A percentile compares a stretch with the other conserved stretches of the same genome.
phyloP scores from a whole-genome alignment of 2,329 filamentous ascomycete genomes.

The Hymenoscyphus albidus region DNA sequence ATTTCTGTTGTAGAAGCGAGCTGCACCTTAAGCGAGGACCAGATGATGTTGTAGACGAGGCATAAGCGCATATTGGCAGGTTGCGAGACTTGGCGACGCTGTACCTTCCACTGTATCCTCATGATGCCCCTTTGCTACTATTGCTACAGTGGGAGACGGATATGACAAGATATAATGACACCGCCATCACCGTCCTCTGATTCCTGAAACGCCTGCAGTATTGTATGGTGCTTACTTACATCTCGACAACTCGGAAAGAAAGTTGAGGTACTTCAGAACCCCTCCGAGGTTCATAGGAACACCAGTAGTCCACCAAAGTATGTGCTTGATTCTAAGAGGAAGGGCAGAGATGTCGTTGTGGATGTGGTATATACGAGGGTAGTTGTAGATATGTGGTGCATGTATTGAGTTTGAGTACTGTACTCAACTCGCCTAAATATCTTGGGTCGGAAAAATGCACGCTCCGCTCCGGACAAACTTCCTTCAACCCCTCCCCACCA shows the following conservation, averaged over 20 bases:
- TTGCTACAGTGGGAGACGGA: slow-evolving; percentile 6
- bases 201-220: slow-evolving; percentile 3
- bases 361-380: background rate
- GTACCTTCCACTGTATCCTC: background rate
- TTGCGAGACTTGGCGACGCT: slow-evolving; percentile 14
- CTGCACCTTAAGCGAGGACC: slow-evolving; percentile 15
- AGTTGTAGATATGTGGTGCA: no score
- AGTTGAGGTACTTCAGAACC: slow-evolving; percentile 17
- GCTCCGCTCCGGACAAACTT: no score
- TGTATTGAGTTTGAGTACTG: no score
- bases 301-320: slow-evolving; percentile 11
- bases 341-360: background rate
- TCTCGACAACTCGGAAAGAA: slow-evolving; percentile 11
- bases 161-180: background rate
- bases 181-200: background rate
- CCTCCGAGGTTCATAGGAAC: slow-evolving; percentile 18
- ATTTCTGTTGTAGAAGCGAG: slow-evolving; percentile 16
- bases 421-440: no score
- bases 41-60: slow-evolving; percentile 16
- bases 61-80: slow-evolving; percentile 10
- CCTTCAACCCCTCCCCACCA: no score
- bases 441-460: no score
- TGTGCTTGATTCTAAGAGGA: background rate
- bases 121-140: slow-evolving; percentile 18
- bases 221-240: background rate